Base-by-base conservation (phyloP, 2,329 filamentous ascomycete species). In the Colletotrichum gigasporum region DNA sequence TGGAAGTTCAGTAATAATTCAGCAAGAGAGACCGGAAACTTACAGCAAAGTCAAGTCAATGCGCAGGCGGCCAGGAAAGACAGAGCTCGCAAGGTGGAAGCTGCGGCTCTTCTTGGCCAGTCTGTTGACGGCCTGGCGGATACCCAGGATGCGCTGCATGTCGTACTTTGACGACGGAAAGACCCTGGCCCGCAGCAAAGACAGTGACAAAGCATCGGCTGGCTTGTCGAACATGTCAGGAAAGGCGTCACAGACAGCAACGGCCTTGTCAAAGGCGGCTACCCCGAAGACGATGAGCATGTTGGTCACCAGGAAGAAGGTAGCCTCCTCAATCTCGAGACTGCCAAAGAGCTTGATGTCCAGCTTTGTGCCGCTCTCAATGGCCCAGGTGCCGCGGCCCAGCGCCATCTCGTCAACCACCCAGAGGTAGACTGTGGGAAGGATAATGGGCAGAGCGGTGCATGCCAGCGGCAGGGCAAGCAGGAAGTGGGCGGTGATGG, bases 301-400 rank as follows among this genome's bases (percentile, higher is more conserved):
- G 72, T 93, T 93, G 2, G 90, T 92, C 4, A 85, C 76, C 4
- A 93, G 78, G 74, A 94, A 94, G 79, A 93, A 93, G 7, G 90
- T 69, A 0, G 90, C 90, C 73, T 94, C 91, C 76, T 94, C 91
- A 18, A 93, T 81, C 52, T 93, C 91, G 28, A 93, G 75, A 6
- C 84, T 84, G 2, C 85, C 83, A 84, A 88, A 92, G 0, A 93
- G 68, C 48, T 87, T 82, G 37, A 86, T 71, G 0, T 84, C 87
- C 10, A 91, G 82, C 70, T 93, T 93, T 0, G 90, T 93, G 0
- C 85, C 87, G 4, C 81, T 78, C 65, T 86, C 86, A 51, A 93
- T 93, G 1, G 87, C 83, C 91, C 91, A 93, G 0, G 90, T 92
- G 7, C 91, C 91, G 35, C 88, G 79, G 39, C 83, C 83, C 52